These are phyloP conservation scores for Monosporascus sp. DNA, from an alignment of 2,329 filamentous ascomycete genomes.

Conservation along the genomic window DNA sequence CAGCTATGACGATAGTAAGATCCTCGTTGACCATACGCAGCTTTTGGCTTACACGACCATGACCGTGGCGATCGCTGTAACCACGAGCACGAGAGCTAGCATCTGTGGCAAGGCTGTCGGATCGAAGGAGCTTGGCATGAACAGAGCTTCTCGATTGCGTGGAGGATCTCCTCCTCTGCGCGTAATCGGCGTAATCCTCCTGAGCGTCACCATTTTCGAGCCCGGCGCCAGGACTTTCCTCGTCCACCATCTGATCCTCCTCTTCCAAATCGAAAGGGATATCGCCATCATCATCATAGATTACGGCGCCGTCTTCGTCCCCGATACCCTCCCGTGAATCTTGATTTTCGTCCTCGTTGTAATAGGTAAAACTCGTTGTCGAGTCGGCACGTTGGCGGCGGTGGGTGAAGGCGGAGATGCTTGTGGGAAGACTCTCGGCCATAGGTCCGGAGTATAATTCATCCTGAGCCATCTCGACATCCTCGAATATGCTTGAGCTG, in stretches of 20 bases:
- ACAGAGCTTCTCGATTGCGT: conserved; percentile 51
- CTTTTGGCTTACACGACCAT: conserved; percentile 74
- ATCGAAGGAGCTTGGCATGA: conserved; percentile 62
- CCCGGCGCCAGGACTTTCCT: conserved; percentile 35
- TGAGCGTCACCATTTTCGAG: conserved; percentile 35
- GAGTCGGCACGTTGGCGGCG: conserved; percentile 77
- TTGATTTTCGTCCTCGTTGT: conserved; percentile 60
- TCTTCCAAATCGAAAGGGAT: conserved; percentile 26
- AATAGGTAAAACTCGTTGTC: conserved; percentile 83
- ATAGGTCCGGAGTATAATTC: conserved; percentile 92
- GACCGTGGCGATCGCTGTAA: conserved; percentile 21
- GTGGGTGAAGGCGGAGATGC: conserved; percentile 85
- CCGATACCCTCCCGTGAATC: conserved; percentile 32
- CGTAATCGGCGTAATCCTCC: conserved; percentile 45
- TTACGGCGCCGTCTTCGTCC: conserved; percentile 30
- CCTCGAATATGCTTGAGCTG: conserved; percentile 76
- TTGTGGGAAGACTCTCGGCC: conserved; percentile 93
- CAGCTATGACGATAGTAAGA: conserved; percentile 86
- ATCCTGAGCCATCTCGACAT: conserved; percentile 98
- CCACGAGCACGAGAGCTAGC: conserved; percentile 49
- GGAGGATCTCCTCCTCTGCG: conserved; percentile 58
- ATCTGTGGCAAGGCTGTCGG: conserved; percentile 65
- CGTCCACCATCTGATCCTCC: conserved; percentile 9
- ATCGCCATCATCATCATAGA: conserved; percentile 25
- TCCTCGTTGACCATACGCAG: conserved; percentile 92